Base-by-base conservation (phyloP, 192 early-diverging fungal genomes). In the Coemansia sp. region DNA sequence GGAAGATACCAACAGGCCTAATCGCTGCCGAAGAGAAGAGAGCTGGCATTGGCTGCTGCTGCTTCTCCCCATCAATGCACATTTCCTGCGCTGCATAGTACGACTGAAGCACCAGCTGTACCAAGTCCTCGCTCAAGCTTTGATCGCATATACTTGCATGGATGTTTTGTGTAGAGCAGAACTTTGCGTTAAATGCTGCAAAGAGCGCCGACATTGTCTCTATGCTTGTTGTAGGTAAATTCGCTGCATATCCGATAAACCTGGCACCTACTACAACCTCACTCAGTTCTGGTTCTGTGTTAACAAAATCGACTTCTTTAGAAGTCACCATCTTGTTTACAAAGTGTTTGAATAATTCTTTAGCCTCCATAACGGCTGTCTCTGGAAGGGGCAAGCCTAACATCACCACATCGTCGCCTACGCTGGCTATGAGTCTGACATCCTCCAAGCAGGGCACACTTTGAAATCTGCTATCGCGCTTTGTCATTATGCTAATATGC, bases 1-100 rank as follows among this genome's bases (percentile, higher is more conserved):
- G 94, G 87, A 97, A 97, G 58, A 95, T 86, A 34, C 92, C 92
- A 57, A 94, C 84, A 1, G 85, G 59, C 9, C 33, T 29, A 49
- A 64, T 59, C 28, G 49, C 33, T 0, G 61, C 61, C 3, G 51
- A 52, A 25, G 57, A 45, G 31, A 79, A 67, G 4, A 79, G 49
- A 15, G 71, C 77, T 7, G 67, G 31, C 34, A n/a, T 56, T 21
- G 39, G 43, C 21, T 29, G 35, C 21, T 29, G 3, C 25, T 15
- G 43, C 42, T 7, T 26, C 23, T 48, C 16, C 4, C 26, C 12
- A 15, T 21, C 53, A 28, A 0, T 28, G 0, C 21, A 58, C 0
- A 16, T 31, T 7, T 16, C 20, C 6, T 49, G 49, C n/a, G 52
- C 37, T 21, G 45, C 28, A 46, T 66, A 70, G 35, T 70, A 74